Conservation (phyloP, 306 rosid species). For the Abrus precatorius region DNA sequence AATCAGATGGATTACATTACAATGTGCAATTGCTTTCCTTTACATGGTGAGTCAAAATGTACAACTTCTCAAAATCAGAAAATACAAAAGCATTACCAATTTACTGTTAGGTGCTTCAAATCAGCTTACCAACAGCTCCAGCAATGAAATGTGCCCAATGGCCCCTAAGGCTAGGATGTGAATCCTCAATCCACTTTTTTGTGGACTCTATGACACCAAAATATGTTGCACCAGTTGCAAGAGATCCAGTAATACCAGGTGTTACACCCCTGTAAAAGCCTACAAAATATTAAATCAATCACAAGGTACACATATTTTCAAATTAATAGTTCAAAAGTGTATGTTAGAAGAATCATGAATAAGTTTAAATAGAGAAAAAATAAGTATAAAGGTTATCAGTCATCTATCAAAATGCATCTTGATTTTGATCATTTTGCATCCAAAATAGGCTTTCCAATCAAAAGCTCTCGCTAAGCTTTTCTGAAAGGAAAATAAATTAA, state of each 20-base stretch:
- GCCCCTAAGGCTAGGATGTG: conserved; percentile 82
- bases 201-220: conserved; percentile 92
- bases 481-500: conserved; percentile 25
- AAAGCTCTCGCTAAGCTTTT: conserved; percentile 25
- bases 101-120: conserved; percentile 37
- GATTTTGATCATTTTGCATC: conserved; percentile 22
- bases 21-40: conserved; percentile 16
- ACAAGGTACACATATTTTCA: conserved; percentile 26
- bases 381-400: background rate
- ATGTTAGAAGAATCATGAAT: conserved; percentile 22
- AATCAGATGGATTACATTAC: conserved; percentile 31
- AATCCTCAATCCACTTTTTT: conserved; percentile 89
- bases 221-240: conserved; percentile 96
- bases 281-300: conserved; percentile 47
- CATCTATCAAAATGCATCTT: conserved; percentile 29
- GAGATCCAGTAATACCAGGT: conserved; percentile 90
- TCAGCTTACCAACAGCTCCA: conserved; percentile 85
- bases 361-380: conserved; percentile 8
- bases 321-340: conserved; percentile 34
- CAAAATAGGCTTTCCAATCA: background rate
- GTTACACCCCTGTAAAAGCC: conserved; percentile 90
- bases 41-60: conserved; percentile 35
- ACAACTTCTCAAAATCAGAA: conserved; percentile 35
- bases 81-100: conserved; percentile 23
- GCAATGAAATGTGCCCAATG: conserved; percentile 97